A percentile compares a stretch with the other conserved stretches of the same genome.
Evolutionary conservation across 164 flowering plant species (phyloP).

Genomic region (Umbellularia californica): DNA sequence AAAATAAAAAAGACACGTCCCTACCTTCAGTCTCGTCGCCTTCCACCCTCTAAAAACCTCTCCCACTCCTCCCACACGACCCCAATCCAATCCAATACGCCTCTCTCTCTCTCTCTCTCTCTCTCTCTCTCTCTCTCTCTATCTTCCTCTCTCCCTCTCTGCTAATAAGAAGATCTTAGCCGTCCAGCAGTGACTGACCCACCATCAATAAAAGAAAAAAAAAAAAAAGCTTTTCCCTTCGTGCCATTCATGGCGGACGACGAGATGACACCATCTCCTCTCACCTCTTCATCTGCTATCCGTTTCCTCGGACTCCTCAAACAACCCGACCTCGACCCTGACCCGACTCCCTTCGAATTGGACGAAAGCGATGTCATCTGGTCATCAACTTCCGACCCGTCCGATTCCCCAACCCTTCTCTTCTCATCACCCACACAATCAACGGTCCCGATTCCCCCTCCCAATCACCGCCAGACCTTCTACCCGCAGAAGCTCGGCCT

Average conservation of each 20-base stretch:
- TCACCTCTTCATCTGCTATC: conserved; percentile 16
- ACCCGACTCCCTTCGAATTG: conserved; percentile 28
- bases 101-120: too few relatives aligned
- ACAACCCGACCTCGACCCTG: conserved; percentile 27
- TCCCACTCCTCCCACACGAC: too few relatives aligned
- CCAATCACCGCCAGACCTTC: conserved; percentile 17
- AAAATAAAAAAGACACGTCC: too few relatives aligned
- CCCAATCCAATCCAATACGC: too few relatives aligned
- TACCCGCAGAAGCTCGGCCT: conserved; percentile 32
- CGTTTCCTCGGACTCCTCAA: conserved; percentile 28
- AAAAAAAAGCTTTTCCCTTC: too few relatives aligned
- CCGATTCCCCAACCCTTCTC: conserved; percentile 10
- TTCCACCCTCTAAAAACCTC: too few relatives aligned
- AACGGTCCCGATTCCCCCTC: not conserved
- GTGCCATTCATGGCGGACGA: too few relatives aligned
- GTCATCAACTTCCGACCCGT: conserved; percentile 22
- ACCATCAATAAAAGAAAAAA: not conserved
- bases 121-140: not conserved
- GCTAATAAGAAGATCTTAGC: conserved; percentile 3
- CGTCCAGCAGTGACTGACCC: not conserved
- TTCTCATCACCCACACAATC: not conserved
- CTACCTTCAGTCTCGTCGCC: too few relatives aligned
- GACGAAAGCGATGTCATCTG: conserved; percentile 54
- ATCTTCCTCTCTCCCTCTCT: too few relatives aligned
- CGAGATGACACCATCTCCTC: conserved; percentile 12